Base-by-base conservation (phyloP, 345 rosid species). In the Gynandropsis gynandra region DNA sequence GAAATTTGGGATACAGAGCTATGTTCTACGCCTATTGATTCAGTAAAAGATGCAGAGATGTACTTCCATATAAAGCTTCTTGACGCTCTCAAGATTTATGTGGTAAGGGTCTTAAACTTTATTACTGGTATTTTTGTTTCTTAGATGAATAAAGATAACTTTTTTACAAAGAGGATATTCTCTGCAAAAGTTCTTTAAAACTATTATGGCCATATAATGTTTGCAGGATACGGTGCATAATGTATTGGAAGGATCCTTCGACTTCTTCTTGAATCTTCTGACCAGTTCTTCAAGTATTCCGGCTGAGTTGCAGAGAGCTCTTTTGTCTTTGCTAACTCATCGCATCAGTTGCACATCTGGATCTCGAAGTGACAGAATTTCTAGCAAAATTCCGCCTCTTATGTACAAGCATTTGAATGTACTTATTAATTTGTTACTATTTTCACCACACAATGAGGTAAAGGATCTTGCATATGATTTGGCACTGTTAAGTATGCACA, bases 211-310 rank as follows among this genome's bases (percentile, higher is more conserved):
- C 5, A 24, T 57, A 57, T 58, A 31, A 47, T 54, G 42, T 64
- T 46, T 82, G 77, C 93, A 92, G 98, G 73, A 66, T 65, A 42
- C 57, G 17, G 59, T 78, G 66, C 96, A 76, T 9, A 65, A 73
- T 62, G 76, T 60, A 46, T 66, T 87, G 72, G 96, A 92, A 67
- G 95, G 93, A 56, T 80, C 86, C 2, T 82, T 84, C 74, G 95
- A 92, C 33, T 74, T 82, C 76, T 80, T 84, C 59, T 64, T 79
- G 70, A 79, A 76, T 67, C 65, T 72, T 72, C 68, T 82, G 63
- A 74, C 58, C 62, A 66, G 64, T 54, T 73, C 85, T 69, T 65
- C 73, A 58, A 68, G 74, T 53, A 65, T 78, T 41, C 74, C 87
- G 13, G 57, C 61, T 64, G 69, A 72, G 72, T 59, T 85, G 60